A percentile compares a stretch with the other conserved stretches of the same genome.
Conservation (phyloP, 345 rosid genomes). For the Dovyalis caffra region DNA sequence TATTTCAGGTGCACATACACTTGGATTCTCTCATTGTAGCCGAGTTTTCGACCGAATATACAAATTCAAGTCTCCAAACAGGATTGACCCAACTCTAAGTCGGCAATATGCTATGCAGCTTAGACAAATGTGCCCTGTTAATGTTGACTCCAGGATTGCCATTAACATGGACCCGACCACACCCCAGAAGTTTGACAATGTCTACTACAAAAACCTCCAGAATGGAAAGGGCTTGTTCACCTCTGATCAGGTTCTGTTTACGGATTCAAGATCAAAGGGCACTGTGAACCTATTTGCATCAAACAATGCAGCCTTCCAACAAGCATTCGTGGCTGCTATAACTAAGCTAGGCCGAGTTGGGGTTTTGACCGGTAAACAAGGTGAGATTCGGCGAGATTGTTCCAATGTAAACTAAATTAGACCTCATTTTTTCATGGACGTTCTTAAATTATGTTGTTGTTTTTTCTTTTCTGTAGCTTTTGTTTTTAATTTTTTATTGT, state of each 20-base stretch:
- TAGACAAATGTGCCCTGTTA: conserved; percentile 51
- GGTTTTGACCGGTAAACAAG: conserved; percentile 56
- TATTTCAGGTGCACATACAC: conserved; percentile 46
- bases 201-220: conserved; percentile 66
- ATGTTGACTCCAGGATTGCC: conserved; percentile 67
- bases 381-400: conserved; percentile 76
- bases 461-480: not conserved
- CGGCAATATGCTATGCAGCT: too few relatives aligned
- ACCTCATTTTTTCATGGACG: too few relatives aligned
- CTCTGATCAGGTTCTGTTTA: conserved; percentile 67
- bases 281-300: conserved; percentile 63
- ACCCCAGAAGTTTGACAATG: conserved; percentile 71
- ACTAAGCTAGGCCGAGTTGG: conserved; percentile 80
- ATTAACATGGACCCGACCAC: conserved; percentile 82
- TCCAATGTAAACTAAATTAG: too few relatives aligned
- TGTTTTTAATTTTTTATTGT: not conserved
- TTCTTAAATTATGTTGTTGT: not conserved
- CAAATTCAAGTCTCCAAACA: conserved; percentile 50
- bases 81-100: conserved; percentile 30
- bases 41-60: conserved; percentile 61
- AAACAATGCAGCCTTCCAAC: conserved; percentile 44
- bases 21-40: conserved; percentile 80
- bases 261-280: conserved; percentile 57
- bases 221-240: conserved; percentile 66
- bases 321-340: conserved; percentile 66